A percentile compares a stretch with the other conserved stretches of the same genome.
Conservation (phyloP, 2,329 filamentous ascomycete genomes). For the Fonsecaea erecta region DNA sequence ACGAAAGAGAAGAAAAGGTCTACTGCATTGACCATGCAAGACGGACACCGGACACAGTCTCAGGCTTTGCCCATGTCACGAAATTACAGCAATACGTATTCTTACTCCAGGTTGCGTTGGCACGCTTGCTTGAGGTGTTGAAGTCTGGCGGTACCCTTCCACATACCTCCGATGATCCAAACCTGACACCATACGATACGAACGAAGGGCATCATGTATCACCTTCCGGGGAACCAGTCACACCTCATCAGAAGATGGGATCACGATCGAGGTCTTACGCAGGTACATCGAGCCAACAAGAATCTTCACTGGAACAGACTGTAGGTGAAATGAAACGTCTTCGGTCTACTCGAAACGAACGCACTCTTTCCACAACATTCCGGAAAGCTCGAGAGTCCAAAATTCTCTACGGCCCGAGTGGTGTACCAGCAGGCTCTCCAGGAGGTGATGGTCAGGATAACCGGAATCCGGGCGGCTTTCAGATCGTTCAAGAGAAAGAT, state of each 20-base stretch:
- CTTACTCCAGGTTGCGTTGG: conserved; percentile 86
- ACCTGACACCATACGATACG: conserved; percentile 68
- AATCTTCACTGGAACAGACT: conserved; percentile 89
- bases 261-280: conserved; percentile 75
- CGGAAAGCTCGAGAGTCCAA: conserved; percentile 87
- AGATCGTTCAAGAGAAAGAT: conserved; percentile 80
- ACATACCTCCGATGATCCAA: conserved; percentile 74
- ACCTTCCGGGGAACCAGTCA: conserved; percentile 54
- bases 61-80: conserved; percentile 74
- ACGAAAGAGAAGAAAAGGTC: conserved; percentile 67
- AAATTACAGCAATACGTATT: conserved; percentile 95
- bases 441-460: conserved; percentile 63
- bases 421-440: conserved; percentile 72
- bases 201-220: conserved; percentile 65
- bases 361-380: conserved; percentile 90
- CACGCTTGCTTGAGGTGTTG: conserved; percentile 83
- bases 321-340: conserved; percentile 92
- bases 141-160: conserved; percentile 81
- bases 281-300: conserved; percentile 64
- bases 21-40: conserved; percentile 65
- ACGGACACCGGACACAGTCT: conserved; percentile 60
- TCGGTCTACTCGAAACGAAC: conserved; percentile 90
- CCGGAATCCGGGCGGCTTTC: conserved; percentile 54
- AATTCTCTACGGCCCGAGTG: conserved; percentile 87
- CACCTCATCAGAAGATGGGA: conserved; percentile 65